Conservation (phyloP, 345 rosid species). For the Rhizophora apiculata region DNA sequence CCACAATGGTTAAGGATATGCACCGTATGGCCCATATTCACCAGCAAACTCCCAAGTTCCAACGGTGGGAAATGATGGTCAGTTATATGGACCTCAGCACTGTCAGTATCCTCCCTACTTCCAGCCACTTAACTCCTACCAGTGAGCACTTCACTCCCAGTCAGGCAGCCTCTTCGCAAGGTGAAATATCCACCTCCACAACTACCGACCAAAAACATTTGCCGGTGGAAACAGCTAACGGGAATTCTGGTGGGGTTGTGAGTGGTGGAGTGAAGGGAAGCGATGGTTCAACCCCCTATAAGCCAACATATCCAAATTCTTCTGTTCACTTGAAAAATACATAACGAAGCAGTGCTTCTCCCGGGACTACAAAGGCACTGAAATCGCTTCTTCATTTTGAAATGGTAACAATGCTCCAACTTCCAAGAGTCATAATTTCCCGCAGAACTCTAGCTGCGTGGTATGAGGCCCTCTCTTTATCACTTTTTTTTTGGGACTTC, state of each 20-base stretch:
- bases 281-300: slow-evolving; percentile 4
- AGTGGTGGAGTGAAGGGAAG: slow-evolving; percentile 10
- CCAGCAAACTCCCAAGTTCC: slow-evolving; percentile 15
- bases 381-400: not conserved
- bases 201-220: slow-evolving; percentile 14
- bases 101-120: slow-evolving; percentile 16
- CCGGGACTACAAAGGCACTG: not conserved
- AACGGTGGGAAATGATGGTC: slow-evolving; percentile 19
- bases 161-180: slow-evolving; percentile 4
- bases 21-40: slow-evolving; percentile 14
- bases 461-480: not conserved
- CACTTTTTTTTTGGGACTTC: too few relatives aligned
- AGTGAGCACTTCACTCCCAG: slow-evolving; percentile 5
- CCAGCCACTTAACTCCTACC: slow-evolving; percentile 8
- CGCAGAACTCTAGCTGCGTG: not conserved
- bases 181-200: slow-evolving; percentile 5
- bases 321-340: not conserved
- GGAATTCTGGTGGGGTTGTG: not conserved
- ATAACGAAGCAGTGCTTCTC: not conserved
- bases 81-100: slow-evolving; percentile 10
- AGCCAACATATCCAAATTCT: slow-evolving; percentile 5
- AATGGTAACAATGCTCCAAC: not conserved
- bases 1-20: slow-evolving; percentile 16
- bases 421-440: not conserved
- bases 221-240: slow-evolving; percentile 10